These are phyloP conservation scores for Syzygium malaccense DNA, from an alignment of 441 rosid genomes.

Conservation along the genomic window DNA sequence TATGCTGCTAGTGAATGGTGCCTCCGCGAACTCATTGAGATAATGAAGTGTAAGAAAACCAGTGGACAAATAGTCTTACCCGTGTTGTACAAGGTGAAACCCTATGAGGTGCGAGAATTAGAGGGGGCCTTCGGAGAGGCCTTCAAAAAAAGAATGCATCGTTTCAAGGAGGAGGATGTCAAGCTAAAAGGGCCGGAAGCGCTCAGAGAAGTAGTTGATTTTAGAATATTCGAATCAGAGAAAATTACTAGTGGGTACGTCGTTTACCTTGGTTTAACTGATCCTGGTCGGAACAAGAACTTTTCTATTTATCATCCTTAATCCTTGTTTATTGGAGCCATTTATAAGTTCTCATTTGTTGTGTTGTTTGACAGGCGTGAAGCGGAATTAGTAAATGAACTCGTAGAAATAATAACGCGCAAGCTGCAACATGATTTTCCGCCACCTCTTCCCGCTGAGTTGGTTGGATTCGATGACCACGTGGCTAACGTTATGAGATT, in stretches of 20 bases:
- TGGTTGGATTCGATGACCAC: neutral
- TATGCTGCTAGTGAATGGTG: neutral
- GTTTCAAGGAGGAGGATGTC: neutral
- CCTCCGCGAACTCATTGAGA: neutral
- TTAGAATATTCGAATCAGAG: neutral
- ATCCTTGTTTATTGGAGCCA: neutral
- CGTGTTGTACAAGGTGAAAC: neutral
- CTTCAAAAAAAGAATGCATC: neutral
- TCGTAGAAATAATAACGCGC: neutral
- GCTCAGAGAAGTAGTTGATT: too few relatives aligned
- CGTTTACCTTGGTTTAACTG: neutral
- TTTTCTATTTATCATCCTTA: neutral
- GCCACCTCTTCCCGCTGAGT: neutral
- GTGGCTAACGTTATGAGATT: neutral
- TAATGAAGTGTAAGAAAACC: neutral
- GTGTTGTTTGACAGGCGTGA: neutral
- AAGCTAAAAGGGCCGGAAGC: neutral
- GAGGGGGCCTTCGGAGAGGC: neutral
- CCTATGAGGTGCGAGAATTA: neutral
- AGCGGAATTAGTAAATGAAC: neutral
- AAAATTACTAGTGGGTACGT: neutral
- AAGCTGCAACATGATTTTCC: neutral
- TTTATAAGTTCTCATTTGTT: neutral
- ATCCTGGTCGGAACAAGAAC: neutral
- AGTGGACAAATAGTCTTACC: neutral